Conservation (phyloP, 1,284 basidiomycete species). For the Trametes versicolor region DNA sequence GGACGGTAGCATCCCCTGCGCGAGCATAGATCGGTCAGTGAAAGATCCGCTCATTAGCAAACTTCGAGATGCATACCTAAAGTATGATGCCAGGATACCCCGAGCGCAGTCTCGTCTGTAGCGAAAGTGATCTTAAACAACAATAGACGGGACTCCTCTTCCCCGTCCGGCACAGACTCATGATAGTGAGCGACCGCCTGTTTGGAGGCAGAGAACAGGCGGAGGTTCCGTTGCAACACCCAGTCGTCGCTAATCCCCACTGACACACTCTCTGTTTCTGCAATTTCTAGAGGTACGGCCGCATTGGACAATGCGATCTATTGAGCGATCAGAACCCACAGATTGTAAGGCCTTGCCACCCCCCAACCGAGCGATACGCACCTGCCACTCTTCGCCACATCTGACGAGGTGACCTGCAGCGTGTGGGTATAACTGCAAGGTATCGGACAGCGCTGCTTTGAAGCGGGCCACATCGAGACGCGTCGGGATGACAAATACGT, state of each 20-base stretch:
- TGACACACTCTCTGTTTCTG: neutral
- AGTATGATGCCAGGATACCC: slow-evolving; percentile 48
- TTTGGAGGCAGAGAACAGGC: slow-evolving; percentile 27
- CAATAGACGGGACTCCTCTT: slow-evolving; percentile 38
- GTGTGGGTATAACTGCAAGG: slow-evolving; percentile 41
- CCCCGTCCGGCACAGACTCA: neutral
- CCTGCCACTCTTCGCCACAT: slow-evolving; percentile 40
- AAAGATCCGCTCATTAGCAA: slow-evolving; percentile 24
- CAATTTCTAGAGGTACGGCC: slow-evolving; percentile 26
- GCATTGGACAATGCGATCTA: slow-evolving; percentile 18
- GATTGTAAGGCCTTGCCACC: neutral
- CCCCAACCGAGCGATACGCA: slow-evolving; percentile 19
- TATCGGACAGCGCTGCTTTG: slow-evolving; percentile 37
- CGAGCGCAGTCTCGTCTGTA: slow-evolving; percentile 40
- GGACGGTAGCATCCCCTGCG: slow-evolving; percentile 43
- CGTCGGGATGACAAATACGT: slow-evolving; percentile 42
- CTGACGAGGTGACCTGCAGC: slow-evolving; percentile 39
- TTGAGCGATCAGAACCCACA: neutral
- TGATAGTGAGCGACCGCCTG: neutral
- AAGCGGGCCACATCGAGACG: slow-evolving; percentile 39
- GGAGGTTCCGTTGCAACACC: slow-evolving; percentile 43
- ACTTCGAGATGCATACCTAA: slow-evolving; percentile 33
- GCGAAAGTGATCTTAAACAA: slow-evolving; percentile 43
- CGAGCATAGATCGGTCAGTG: neutral
- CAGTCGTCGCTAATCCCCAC: slow-evolving; percentile 28